Conservation (phyloP, 1,284 basidiomycete genomes). For the Melampsora larici-populina region DNA sequence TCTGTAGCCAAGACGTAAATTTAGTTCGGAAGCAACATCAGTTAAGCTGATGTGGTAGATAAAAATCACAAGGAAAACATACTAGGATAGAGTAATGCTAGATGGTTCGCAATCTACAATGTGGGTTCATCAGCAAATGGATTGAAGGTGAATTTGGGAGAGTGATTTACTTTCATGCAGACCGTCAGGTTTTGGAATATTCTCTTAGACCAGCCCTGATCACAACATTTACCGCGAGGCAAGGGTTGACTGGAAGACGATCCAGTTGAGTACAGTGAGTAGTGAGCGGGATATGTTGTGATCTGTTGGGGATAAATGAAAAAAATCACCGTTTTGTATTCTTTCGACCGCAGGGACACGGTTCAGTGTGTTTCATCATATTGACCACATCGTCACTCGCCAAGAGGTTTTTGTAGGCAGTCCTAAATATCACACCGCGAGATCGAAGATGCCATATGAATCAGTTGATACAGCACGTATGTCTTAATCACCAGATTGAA, state of each 20-base stretch:
- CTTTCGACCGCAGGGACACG: slow-evolving; percentile 18
- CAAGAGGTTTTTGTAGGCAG: slow-evolving; percentile 30
- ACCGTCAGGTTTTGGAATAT: slow-evolving; percentile 35
- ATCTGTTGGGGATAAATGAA: neutral
- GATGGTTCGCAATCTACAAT: slow-evolving; percentile 30
- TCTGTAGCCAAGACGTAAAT: slow-evolving; percentile 1
- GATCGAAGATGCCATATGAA: too few species aligned
- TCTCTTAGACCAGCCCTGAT: slow-evolving; percentile 28
- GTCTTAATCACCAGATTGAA: too few species aligned
- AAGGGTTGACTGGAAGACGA: slow-evolving; percentile 7
- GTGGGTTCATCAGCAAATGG: neutral
- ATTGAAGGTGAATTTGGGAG: neutral
- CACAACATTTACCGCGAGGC: slow-evolving; percentile 24
- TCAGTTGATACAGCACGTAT: too few species aligned
- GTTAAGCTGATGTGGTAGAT: neutral
- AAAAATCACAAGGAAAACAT: neutral
- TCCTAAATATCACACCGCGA: neutral
- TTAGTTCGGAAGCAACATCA: neutral
- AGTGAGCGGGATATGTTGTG: neutral
- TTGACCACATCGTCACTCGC: slow-evolving; percentile 30
- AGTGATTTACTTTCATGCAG: slow-evolving; percentile 10
- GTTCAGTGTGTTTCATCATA: slow-evolving; percentile 27
- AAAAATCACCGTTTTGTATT: slow-evolving; percentile 13
- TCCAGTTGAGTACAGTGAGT: neutral
- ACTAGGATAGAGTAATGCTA: slow-evolving; percentile 36